Conservation (phyloP, 495 filamentous ascomycete genomes). For the Parachaetomium inaequale region DNA sequence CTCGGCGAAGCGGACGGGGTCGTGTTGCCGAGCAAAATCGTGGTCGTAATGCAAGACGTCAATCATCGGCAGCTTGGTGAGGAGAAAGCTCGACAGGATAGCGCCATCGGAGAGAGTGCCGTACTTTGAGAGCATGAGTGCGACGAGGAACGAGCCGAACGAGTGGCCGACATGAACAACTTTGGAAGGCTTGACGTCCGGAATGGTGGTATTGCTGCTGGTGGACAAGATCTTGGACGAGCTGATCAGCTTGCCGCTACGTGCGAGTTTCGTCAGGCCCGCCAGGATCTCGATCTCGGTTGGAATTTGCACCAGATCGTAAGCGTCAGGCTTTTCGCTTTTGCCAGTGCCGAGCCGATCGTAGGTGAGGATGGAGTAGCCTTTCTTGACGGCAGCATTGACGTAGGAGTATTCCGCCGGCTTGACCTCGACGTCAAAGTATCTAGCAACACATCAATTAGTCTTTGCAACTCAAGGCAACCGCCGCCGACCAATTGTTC, state of each 20-base stretch:
- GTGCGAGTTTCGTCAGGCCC: not conserved
- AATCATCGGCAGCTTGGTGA: not conserved
- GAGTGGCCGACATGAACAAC: conserved; percentile 6
- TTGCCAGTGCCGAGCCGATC: not conserved
- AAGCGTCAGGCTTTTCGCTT: not conserved
- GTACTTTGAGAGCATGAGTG: not conserved
- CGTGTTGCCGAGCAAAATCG: conserved; percentile 1
- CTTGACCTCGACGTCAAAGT: not conserved
- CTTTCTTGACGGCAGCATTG: not conserved
- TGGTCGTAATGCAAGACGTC: not conserved
- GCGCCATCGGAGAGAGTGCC: not conserved
- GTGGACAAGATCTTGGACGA: not conserved
- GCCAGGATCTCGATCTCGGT: conserved; percentile 3
- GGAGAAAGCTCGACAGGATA: not conserved
- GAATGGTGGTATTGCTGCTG: not conserved
- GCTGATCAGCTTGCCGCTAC: conserved; percentile 4
- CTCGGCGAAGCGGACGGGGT: not conserved
- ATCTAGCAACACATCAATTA: not conserved
- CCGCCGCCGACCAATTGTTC: not conserved
- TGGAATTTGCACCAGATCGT: not conserved
- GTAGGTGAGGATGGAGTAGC: conserved; percentile 7
- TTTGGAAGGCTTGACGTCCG: not conserved
- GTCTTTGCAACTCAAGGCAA: not conserved
- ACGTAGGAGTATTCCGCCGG: conserved; percentile 4
- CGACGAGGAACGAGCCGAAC: not conserved